Base-by-base conservation (phyloP, 2,329 filamentous ascomycete species). In the Aspergillus fijiensis region DNA sequence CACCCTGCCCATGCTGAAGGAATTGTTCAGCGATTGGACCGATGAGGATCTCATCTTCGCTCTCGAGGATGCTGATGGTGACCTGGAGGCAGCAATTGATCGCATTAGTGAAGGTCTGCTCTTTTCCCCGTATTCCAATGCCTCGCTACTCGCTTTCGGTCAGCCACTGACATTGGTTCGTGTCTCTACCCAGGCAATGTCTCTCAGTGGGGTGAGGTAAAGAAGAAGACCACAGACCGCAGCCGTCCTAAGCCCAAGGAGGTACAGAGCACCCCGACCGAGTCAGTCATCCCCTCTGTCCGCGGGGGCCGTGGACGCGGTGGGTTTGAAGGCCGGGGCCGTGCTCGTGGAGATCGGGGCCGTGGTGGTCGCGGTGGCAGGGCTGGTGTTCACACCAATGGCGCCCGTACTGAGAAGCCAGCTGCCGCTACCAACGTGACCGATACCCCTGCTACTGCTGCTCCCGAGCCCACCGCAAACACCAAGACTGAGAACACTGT, bases 11-110 rank as follows among this genome's bases (percentile, higher is more conserved):
- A 87, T 89, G 71, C 87, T 99, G 76, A 92, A 91, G 81, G 93
- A 96, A 77, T 88, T 98, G 81, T 97, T 96, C 81, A 87, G 91
- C 61, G 89, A 92, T 78, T 98, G 94, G 95, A 94, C 92, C 69
- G 91, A 96, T 73, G 91, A 93, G 77, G 94, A 98, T 77, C 87
- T 98, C 65, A 87, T 98, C 65, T 95, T 95, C 76, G 93, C 93
- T 63, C 84, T 99, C 61, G 87, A 96, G 77, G 95, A 99, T 82
- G 79, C 79, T 51, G 75, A 81, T 61, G 80, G 80, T 63, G 78
- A 81, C 64, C 73, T 81, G 42, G 77, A 80, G 65, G 74, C 74
- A 62, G 79, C 79, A 64, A 79, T 81, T 74, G 79, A 81, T 68
- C 78, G 79, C 70, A 82, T 82, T 60, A 80, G 78, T 65, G 79